Evolutionary conservation across 768 basidiomycete species (phyloP), one percentile per base, ranked within the genome.

Genomic region (Tephrocybe rancida): DNA sequence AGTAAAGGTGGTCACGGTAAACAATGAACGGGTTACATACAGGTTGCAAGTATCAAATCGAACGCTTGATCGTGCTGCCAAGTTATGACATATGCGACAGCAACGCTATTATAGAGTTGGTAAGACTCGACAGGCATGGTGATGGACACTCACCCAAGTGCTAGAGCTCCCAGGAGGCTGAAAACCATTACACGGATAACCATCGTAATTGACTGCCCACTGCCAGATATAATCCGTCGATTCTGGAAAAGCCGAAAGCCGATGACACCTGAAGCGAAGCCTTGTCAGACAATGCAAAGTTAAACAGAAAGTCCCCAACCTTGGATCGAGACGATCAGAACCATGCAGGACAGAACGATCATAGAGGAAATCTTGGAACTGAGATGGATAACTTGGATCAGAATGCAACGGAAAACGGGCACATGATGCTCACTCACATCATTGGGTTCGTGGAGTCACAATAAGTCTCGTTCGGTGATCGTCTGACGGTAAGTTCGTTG

Each of bases 161-260:
- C 61, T 1, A 70, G 45, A 14, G 64, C 57, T 1, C 66, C 67
- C 3, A 72, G 46, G 14, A 64, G 48, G 30, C 65, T 66, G 56
- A 72, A 72, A 19, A 67, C 30, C 59, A 70, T 61, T 7, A 69
- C 61, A 5, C 70, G 67, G 9, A 63, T 50, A 0, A 62, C 63
- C 62, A 69, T 69, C 8, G 67, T 59, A 22, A 61, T 47, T 22
- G 58, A 49, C 19, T 55, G 54, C 29, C 61, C 48, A 46, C 55
- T 25, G 53, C 56, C 46, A 54, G 30, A 38, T 34, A 56, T 43
- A 24, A 34, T 26, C 9, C 25, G 21, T 8, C 67, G 59, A 44
- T 67, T 69, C 21, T 51, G 59, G 47, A 65, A 57, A 21, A 72
- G 58, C 14, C 64, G 61, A 46, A 54, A 52, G 10, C 54, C 64